phyloP scores from a whole-genome alignment of 805 yeast species.

The Candida hungchunana region DNA sequence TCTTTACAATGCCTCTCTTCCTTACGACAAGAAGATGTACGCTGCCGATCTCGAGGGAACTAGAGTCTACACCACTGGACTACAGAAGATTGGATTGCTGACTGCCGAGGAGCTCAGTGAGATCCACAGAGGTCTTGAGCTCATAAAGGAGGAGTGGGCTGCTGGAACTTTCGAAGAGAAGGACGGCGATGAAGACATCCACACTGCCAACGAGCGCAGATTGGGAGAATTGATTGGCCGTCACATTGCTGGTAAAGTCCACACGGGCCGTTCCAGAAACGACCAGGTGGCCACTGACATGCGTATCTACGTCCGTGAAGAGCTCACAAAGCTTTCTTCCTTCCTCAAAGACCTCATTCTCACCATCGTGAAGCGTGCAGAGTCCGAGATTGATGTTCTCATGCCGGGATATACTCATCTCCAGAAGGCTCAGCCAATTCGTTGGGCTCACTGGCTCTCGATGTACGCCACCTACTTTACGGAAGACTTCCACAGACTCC shows the following conservation, averaged over 20 bases:
- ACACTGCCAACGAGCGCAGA: constrained; percentile 97
- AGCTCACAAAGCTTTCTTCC: constrained; percentile 51
- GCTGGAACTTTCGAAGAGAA: constrained; percentile 61
- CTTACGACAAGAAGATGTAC: constrained; percentile 94
- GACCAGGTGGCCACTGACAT: constrained; percentile 99
- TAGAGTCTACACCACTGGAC: constrained; percentile 84
- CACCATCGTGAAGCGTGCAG: constrained; percentile 71
- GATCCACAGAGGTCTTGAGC: constrained; percentile 78
- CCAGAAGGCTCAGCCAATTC: constrained; percentile 97
- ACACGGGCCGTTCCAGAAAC: constrained; percentile 98
- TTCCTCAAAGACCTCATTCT: constrained; percentile 59
- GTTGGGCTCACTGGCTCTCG: constrained; percentile 98
- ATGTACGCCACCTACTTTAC: constrained; percentile 93
- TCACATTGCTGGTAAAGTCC: constrained; percentile 94
- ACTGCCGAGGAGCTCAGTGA: constrained; percentile 68
- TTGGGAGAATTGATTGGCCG: constrained; percentile 94
- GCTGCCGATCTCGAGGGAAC: constrained; percentile 93
- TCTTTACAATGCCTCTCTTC: constrained; percentile 91
- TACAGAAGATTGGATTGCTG: constrained; percentile 72
- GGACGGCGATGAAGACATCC: constrained; percentile 95
- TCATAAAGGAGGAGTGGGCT: constrained; percentile 81
- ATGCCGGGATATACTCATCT: constrained; percentile 99
- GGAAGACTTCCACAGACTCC: constrained; percentile 81
- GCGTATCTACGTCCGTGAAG: constrained; percentile 88
- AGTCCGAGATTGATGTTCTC: constrained; percentile 78